Evolutionary conservation across 331 rosid genomes (phyloP).

Genomic region (Acacia concinna): DNA sequence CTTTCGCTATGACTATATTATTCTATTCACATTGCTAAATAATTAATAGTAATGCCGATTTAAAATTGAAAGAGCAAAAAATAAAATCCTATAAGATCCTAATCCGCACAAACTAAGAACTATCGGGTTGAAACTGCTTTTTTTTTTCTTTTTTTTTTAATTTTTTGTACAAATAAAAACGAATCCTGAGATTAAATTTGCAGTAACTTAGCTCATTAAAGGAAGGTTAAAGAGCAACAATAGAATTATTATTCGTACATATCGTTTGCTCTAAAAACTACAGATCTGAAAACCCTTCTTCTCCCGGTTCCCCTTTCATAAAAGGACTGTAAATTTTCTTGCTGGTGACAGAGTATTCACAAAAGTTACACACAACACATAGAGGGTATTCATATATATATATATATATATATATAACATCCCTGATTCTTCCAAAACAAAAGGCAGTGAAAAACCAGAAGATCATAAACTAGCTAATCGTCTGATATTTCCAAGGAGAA

Average conservation of each 20-base stretch:
- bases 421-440: neutral
- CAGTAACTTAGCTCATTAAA: neutral
- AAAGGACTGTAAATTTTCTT: neutral
- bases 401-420: neutral
- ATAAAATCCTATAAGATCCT: neutral
- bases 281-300: neutral
- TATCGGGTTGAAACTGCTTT: neutral
- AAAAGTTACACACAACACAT: neutral
- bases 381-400: neutral
- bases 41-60: neutral
- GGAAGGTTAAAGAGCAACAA: neutral
- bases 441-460: neutral
- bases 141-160: neutral
- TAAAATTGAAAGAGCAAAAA: neutral
- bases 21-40: neutral
- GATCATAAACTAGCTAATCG: neutral
- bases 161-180: neutral
- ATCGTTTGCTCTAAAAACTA: neutral
- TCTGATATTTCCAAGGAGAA: slow-evolving; percentile 44
- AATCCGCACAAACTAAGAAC: neutral
- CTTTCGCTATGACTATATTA: neutral
- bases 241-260: too few relatives aligned
- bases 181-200: neutral
- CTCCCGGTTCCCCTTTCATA: neutral
- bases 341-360: slow-evolving; percentile 22